Base-by-base conservation (phyloP, 805 yeast genomes). In the Zygotorulaspora florentina region DNA sequence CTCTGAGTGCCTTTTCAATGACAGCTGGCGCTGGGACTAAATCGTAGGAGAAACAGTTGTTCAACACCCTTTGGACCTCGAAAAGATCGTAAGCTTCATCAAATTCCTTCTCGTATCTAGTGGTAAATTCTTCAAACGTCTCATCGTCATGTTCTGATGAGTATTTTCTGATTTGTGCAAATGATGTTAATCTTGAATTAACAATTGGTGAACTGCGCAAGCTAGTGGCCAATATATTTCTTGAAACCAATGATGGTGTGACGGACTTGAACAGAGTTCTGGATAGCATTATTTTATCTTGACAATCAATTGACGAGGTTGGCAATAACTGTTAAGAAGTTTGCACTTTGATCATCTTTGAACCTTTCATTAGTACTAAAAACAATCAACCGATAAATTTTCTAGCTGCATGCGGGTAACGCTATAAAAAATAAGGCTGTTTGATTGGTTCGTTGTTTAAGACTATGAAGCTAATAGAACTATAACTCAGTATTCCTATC, bases 1-100 rank as follows among this genome's bases (percentile, higher is more conserved):
- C 99, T 74, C 87, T 83, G 67, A 93, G 78, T 40, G 99, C 99
- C 73, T 85, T 87, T 73, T 87, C 96, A 65, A 93, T 79, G 53
- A 93, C 98, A 52, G 85, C 80, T 57, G 99, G 99, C 26, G 99
- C 91, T 57, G 99, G 99, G 46, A 93, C 99, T 71, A 93, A 81
- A 74, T 93, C 99, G 77, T 93, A 93, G 12, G 98, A 87, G 77
- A 93, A 93, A 72, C 95, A 89, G 76, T 93, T 93, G 83, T 95
- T 93, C 68, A 93, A 80, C 51, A 93, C 90, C 77, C 99, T 87
- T 71, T 83, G 89, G 48, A 85, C 91, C 74, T 85, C 95, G 58
- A 85, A 85, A 48, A 85, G 73, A 67, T 85, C 95, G 69, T 86
- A 85, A 39, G 95, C 95, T 68, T 85, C 88, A 59, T 93, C 97